Evolutionary conservation across 2,329 filamentous ascomycete genomes (phyloP).

Genomic region (Aureobasidium sp.): DNA sequence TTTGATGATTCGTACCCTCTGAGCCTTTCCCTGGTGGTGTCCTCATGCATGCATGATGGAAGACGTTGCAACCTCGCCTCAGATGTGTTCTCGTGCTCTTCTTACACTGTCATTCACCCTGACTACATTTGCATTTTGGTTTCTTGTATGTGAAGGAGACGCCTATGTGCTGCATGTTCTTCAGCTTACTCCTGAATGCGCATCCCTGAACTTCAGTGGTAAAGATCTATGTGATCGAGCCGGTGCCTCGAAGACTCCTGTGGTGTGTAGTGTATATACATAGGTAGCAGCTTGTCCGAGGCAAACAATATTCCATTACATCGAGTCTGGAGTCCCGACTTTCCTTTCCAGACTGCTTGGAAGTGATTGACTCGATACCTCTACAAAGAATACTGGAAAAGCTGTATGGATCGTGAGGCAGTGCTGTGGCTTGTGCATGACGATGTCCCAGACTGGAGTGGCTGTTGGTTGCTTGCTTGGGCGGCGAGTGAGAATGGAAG

Average conservation of each 20-base stretch:
- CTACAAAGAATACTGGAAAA: not conserved
- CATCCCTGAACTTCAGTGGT: not conserved
- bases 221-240: not conserved
- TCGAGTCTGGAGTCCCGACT: too few species aligned
- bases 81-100: not conserved
- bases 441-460: not conserved
- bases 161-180: not conserved
- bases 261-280: not conserved
- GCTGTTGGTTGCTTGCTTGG: constrained; percentile 5
- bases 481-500: not conserved
- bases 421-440: not conserved
- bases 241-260: not conserved
- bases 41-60: not conserved
- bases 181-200: not conserved
- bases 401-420: not conserved
- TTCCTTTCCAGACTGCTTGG: too few species aligned
- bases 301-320: not conserved
- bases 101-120: not conserved
- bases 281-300: not conserved
- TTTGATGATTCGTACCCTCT: not conserved
- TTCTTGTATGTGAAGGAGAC: not conserved
- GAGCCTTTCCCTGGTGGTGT: not conserved
- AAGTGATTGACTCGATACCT: too few species aligned
- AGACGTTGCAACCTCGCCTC: not conserved
- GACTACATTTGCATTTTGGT: too few species aligned